Conservation (phyloP, 257 asterid species). For the Capsicum chinense region DNA sequence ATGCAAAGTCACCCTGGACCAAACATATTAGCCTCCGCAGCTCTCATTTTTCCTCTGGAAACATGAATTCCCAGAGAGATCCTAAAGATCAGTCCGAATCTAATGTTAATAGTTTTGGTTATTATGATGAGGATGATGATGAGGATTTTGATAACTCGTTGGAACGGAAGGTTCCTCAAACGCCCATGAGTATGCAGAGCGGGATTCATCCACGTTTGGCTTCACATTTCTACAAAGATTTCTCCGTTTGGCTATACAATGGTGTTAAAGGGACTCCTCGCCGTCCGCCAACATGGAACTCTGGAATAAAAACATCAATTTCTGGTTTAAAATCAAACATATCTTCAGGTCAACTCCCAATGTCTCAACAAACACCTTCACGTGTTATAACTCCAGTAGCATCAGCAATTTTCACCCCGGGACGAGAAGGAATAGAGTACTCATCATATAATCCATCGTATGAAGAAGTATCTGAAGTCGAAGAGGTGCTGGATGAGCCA, state of each 20-base stretch:
- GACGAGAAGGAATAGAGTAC: slow-evolving; percentile 31
- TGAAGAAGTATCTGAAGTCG: slow-evolving; percentile 55
- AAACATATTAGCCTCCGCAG: slow-evolving; percentile 63
- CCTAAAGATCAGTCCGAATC: slow-evolving; percentile 33
- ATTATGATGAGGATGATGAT: slow-evolving; percentile 49
- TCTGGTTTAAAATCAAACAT: slow-evolving; percentile 49
- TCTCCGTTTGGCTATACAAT: slow-evolving; percentile 75
- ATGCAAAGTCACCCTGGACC: slow-evolving; percentile 50
- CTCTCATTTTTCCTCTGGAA: slow-evolving; percentile 53
- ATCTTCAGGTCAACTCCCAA: slow-evolving; percentile 37
- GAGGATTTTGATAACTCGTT: slow-evolving; percentile 71
- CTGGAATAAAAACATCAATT: slow-evolving; percentile 55
- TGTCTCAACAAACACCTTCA: slow-evolving; percentile 42
- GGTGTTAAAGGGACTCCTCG: slow-evolving; percentile 79
- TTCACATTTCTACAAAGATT: slow-evolving; percentile 87
- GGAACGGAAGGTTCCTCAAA: slow-evolving; percentile 51
- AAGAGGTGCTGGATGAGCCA: slow-evolving; percentile 74
- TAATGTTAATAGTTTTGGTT: slow-evolving; percentile 32
- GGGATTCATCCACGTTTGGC: slow-evolving; percentile 68
- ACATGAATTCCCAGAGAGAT: slow-evolving; percentile 45
- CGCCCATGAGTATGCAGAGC: slow-evolving; percentile 57
- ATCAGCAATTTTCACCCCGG: slow-evolving; percentile 45
- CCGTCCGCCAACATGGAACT: slow-evolving; percentile 74
- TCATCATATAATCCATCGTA: slow-evolving; percentile 45
- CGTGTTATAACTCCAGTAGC: slow-evolving; percentile 36